Evolutionary conservation across 805 yeast species (phyloP), one percentile per base, ranked within the genome.

Genomic region (Metschnikowia orientalis): DNA sequence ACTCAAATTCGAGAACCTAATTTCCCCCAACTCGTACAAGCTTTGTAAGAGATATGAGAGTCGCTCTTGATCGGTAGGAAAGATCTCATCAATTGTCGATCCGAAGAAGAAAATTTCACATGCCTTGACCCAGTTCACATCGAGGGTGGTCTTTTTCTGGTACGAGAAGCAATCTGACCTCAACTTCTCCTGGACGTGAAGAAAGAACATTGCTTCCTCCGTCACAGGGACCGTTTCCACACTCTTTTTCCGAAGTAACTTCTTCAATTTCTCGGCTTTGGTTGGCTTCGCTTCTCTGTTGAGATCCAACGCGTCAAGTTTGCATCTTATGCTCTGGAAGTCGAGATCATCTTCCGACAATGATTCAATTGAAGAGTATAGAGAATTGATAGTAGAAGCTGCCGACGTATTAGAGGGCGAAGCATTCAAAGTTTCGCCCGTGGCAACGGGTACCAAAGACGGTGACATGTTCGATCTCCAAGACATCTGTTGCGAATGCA

Each of bases 101-200:
- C 56, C 56, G 24, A 51, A 51, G 8, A 50, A 34, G 35, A 47
- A 39, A 2, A 38, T 37, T 26, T 51, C 54, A n/a, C 47, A 44
- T 4, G 47, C 45, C n/a, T 36, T 37, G 5, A 20, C 34, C 46
- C 48, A 51, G 11, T 44, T 28, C 5, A 50, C 35, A 10, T 37
- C 21, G 18, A 41, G 30, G 4, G 32, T 28, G 10, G 27, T n/a
- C 15, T 32, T 31, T 16, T 41, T 37, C 8, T 32, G 40, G 18
- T 30, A 36, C 6, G 10, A n/a, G 16, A 34, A 44, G 30, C 28
- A 32, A 4, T 36, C 18, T 4, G 26, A 21, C 8, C 11, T 28
- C 18, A 44, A 24, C 14, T 33, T 32, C 6, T 18, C 28, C 12
- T 28, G 30, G 4, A 42, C 35, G 14, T 34, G 30, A 4, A 26